Base-by-base conservation (phyloP, 305 asterid genomes). In the Fraxinus dipetala region DNA sequence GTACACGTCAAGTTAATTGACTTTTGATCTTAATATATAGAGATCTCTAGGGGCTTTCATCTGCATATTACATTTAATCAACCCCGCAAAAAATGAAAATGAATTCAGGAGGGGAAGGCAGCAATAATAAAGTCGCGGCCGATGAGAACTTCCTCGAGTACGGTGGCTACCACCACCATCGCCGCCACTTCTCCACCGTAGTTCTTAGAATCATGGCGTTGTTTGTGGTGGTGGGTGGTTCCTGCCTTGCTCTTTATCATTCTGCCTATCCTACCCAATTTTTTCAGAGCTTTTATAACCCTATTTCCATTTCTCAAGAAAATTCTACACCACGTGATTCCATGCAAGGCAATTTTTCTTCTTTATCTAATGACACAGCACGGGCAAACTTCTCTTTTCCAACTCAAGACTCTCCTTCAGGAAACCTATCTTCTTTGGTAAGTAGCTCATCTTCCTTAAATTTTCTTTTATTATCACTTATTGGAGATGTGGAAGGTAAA, bases 161-260 rank as follows among this genome's bases (percentile, higher is more conserved):
- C 26, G 87, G 90, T 2, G 84, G 84, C 85, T 22, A 51, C 78
- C 87, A 67, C 72, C 32, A 69, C 28, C 79, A 54, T 4, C 82
- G 61, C 48, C 72, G 26, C 1, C 67, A 77, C 14, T 38, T 78
- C 73, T 77, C 84, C 11, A 56, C 81, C 3, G 43, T 4, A 4
- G 80, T 65, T 1, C 56, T 84, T 10, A 82, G 72, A 74, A 28
- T 81, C 6, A 43, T 80, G 28, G n/a, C 83, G 76, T 1, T 87
- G 31, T 79, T 84, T 20, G 73, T 72, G 77, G 84, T 40, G 81
- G 56, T 81, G 56, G 89, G 74, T 40, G 8, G 82, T 48, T 63
- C 82, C 18, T 82, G 78, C 81, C 83, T 90, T 67, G 67, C 80
- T 54, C 83, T 90, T 22, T 79, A 84, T 40, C 90, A 85, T 59